A percentile compares a stretch with the other conserved stretches of the same genome.
phyloP scores from a whole-genome alignment of 108 stramenopile species.

The Cyclostephanos invisitatus region DNA sequence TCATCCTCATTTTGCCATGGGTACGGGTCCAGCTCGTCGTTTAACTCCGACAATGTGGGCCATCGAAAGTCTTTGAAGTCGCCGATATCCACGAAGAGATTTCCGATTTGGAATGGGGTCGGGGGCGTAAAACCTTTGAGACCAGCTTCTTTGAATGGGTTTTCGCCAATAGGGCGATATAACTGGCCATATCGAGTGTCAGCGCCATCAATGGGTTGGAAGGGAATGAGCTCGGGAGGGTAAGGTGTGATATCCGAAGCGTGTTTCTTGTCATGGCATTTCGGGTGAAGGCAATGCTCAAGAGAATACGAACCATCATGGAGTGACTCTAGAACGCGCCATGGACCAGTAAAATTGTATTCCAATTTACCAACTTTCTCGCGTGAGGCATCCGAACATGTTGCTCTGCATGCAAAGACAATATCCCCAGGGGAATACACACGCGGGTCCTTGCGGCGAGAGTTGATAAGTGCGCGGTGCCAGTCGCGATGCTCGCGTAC shows the following conservation, averaged over 20 bases:
- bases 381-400: neutral
- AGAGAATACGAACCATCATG: neutral
- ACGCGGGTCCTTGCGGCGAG: neutral
- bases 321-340: neutral
- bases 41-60: neutral
- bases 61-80: neutral
- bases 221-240: neutral
- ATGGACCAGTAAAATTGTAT: neutral
- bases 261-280: neutral
- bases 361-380: neutral
- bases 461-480: neutral
- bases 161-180: neutral
- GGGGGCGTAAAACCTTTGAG: neutral
- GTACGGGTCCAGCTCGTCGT: neutral
- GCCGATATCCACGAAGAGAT: neutral
- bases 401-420: neutral
- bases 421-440: neutral
- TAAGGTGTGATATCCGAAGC: neutral
- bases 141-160: neutral
- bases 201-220: too few relatives aligned
- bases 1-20: neutral
- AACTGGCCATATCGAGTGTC: neutral
- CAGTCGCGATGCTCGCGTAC: neutral
- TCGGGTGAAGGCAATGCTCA: neutral
- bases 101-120: neutral